Base-by-base conservation (phyloP, 495 filamentous ascomycete genomes). In the Hypoxylon lienhwacheense region DNA sequence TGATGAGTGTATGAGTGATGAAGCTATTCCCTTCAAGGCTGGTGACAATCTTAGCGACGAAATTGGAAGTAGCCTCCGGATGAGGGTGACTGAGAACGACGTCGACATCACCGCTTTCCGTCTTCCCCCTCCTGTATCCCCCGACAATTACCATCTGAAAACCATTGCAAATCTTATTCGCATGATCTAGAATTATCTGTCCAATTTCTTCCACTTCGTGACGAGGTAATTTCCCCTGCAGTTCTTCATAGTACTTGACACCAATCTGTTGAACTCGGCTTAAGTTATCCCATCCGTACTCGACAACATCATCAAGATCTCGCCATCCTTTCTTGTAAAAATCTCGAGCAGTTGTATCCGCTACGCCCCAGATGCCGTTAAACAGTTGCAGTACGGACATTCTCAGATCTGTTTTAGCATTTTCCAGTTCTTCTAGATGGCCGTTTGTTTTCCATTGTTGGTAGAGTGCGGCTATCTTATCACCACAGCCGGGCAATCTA, bases 161-260 rank as follows among this genome's bases (percentile, higher is more conserved):
- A 0, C 82, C 81, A 15, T 69, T 48, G 59, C 75, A 34, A 28
- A 80, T 59, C 65, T 66, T 49, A 16, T 75, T 75, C 2, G 90
- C 91, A 59, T 91, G 83, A 2, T 68, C 55, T 2, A 80, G 74
- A 28, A 97, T 76, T 6, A 75, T 73, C 3, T 61, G 50, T 0
- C 77, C 81, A 49, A 97, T 96, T 0, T 63, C 48, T 59, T 90
- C 86, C 2, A 90, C 85, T 62, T 98, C 92, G 0, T 45, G 35
- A 1, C 91, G 79, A 1, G 90, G 78, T 12, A 98, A 87, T 24
- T 78, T 80, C 15, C 75, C 66, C 25, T 80, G 75, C 34, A 98
- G 87, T 45, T 97, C 93, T 35, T 95, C 88, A 66, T 91, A 96
- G 66, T 85, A 97, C 65, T 97, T 97, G n/a, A 97, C 68, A 0